Evolutionary conservation across 805 yeast genomes (phyloP).

Genomic region (Yamadazyma laniorum): DNA sequence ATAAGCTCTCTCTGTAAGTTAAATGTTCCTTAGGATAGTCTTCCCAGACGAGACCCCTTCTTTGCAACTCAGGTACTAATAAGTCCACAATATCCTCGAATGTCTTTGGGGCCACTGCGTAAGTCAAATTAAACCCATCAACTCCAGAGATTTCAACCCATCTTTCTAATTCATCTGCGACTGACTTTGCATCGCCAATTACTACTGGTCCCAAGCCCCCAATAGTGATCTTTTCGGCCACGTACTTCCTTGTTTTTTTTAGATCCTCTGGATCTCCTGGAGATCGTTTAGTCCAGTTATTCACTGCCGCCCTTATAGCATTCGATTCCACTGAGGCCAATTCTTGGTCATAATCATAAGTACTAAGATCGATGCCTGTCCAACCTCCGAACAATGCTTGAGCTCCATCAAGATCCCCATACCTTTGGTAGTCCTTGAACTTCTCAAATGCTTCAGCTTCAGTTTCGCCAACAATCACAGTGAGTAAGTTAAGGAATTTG

Average conservation of each 20-base stretch:
- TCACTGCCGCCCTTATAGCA: conserved; percentile 30
- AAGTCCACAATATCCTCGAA: conserved; percentile 37
- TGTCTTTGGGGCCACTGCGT: conserved; percentile 35
- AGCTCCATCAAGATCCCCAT: conserved; percentile 40
- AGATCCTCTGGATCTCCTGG: conserved; percentile 23
- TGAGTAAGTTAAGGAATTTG: conserved; percentile 36
- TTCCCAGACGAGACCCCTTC: conserved; percentile 32
- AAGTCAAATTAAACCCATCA: conserved; percentile 44
- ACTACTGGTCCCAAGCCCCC: conserved; percentile 33
- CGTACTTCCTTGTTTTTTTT: conserved; percentile 22
- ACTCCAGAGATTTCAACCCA: conserved; percentile 40
- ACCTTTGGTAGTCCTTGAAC: conserved; percentile 29
- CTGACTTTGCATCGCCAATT: conserved; percentile 34
- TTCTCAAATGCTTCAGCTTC: conserved; percentile 42
- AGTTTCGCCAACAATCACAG: conserved; percentile 41
- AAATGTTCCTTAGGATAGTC: conserved; percentile 36
- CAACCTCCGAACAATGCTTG: conserved; percentile 39
- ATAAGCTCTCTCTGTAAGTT: conserved; percentile 37
- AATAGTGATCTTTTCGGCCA: conserved; percentile 27
- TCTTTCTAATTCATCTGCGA: conserved; percentile 38
- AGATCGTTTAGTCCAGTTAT: conserved; percentile 31
- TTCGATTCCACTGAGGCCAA: conserved; percentile 28
- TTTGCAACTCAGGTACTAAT: conserved; percentile 36
- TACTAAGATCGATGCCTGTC: conserved; percentile 41
- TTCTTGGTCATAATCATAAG: conserved; percentile 32